Evolutionary conservation across 176 grass and related monocot genomes (phyloP).

Genomic region (Cenchrus purpureus): DNA sequence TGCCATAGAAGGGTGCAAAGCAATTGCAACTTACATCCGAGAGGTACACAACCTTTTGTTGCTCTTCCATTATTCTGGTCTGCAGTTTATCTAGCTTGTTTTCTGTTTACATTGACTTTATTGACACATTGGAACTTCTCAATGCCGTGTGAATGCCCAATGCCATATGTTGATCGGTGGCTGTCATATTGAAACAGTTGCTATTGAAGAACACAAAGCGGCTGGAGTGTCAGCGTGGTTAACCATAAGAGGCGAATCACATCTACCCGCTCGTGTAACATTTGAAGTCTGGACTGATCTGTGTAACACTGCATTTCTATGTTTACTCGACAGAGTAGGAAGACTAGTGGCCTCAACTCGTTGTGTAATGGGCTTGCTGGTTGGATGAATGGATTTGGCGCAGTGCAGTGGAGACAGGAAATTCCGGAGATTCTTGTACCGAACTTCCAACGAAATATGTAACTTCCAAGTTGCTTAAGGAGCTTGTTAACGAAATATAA

Average conservation of each 20-base stretch:
- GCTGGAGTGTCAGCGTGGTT: constrained; percentile 77
- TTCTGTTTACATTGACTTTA: constrained; percentile 16
- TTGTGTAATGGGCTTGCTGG: neutral
- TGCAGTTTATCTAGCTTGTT: neutral
- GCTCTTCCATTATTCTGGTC: neutral
- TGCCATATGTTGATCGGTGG: neutral
- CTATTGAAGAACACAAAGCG: constrained; percentile 76
- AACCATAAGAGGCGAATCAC: neutral
- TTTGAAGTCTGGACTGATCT: constrained; percentile 14
- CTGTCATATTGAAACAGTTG: constrained; percentile 52
- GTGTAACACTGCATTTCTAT: constrained; percentile 16
- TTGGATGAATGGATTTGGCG: neutral
- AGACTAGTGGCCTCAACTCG: neutral
- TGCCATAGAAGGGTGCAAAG: constrained; percentile 96
- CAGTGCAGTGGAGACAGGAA: constrained; percentile 10
- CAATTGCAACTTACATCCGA: constrained; percentile 78
- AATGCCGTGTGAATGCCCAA: neutral
- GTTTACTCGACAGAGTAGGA: neutral
- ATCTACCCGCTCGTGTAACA: neutral
- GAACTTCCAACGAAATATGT: neutral
- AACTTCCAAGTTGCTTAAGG: neutral
- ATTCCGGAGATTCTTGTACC: neutral
- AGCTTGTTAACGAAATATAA: neutral
- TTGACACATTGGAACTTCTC: neutral
- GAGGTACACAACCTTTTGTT: constrained; percentile 55